Evolutionary conservation across 768 basidiomycete species (phyloP).

Genomic region (Gloeostereum incarnatum): DNA sequence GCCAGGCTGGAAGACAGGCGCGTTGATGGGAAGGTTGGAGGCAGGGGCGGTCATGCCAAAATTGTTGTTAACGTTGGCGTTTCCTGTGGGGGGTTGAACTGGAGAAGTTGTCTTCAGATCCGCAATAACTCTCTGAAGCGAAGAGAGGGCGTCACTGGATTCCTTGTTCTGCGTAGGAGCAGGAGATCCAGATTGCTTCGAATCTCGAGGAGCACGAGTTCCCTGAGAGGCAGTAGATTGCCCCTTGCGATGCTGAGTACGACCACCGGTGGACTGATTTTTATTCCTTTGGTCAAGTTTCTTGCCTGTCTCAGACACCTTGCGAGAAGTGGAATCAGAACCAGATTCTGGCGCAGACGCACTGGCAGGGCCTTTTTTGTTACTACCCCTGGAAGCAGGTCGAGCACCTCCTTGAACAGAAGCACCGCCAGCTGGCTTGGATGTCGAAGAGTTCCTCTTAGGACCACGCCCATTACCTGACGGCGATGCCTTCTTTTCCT

Average conservation of each 20-base stretch:
- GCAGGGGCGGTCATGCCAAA: constrained; percentile 34
- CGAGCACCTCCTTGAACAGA: constrained; percentile 35
- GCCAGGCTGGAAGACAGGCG: constrained; percentile 70
- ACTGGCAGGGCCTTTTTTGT: constrained; percentile 43
- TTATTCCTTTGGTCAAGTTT: constrained; percentile 50
- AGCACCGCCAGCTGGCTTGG: constrained; percentile 31
- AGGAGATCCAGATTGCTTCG: constrained; percentile 32
- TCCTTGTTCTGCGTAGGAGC: constrained; percentile 45
- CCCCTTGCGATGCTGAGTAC: constrained; percentile 46
- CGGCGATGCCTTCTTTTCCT: constrained; percentile 58
- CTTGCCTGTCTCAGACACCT: constrained; percentile 45
- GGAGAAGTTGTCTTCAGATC: constrained; percentile 85
- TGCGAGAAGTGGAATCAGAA: constrained; percentile 60
- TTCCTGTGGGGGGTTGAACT: constrained; percentile 34
- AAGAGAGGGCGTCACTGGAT: constrained; percentile 74
- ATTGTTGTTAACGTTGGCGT: constrained; percentile 26
- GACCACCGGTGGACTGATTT: constrained; percentile 32
- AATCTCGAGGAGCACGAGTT: constrained; percentile 33
- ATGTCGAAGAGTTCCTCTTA: constrained; percentile 49
- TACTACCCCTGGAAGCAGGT: constrained; percentile 59
- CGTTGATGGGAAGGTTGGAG: constrained; percentile 54
- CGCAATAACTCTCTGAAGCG: constrained; percentile 88
- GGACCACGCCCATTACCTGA: constrained; percentile 41
- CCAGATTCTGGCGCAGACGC: constrained; percentile 50
- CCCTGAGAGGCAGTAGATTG: constrained; percentile 52